Evolutionary conservation across 345 rosid species (phyloP), one percentile per base, ranked within the genome.

Genomic region (Citrus mangshanensis): DNA sequence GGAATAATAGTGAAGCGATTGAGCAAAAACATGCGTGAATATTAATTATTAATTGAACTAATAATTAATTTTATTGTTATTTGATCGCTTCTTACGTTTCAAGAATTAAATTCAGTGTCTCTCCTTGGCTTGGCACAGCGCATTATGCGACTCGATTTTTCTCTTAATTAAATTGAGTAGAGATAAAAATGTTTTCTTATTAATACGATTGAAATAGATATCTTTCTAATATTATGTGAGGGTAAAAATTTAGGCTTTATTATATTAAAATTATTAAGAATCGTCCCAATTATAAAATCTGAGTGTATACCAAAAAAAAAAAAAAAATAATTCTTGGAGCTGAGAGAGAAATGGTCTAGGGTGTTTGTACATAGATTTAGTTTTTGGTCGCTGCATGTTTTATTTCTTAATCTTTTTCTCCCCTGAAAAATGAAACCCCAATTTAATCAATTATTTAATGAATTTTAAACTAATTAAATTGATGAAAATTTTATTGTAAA

Each of bases 1-100:
- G 73, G 68, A 63, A 73, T 35, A 16, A 65, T 82, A 69, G 74
- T 42, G 34, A 68, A 37, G 8, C 49, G 54, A 68, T 56, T 71
- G 63, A 28, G 59, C 64, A 56, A 40, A 35, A 35, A 35, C 61
- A 75, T 67, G 82, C 42, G 65, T 64, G 32, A 42, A 67, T 67
- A 63, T 28, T 63, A 25, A 32, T 61, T n/a, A 25, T 8, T 13
- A 18, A 40, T 56, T 60, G 37, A 22, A 38, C 2, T 69, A 42
- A 69, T 42, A 9, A 21, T 58, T 9, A 58, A 9, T 22, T 19
- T 10, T 35, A 18, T 7, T 37, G 0, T 37, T 37, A 0, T 37
- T 7, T 35, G 37, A 35, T 35, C 7, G 37, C 37, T 35, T 35
- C 7, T 35, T 35, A 35, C 37, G 0, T 35, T 35, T 35, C 7